Conservation (phyloP, 2,329 filamentous ascomycete species). For the Cryphonectria nitschkei region DNA sequence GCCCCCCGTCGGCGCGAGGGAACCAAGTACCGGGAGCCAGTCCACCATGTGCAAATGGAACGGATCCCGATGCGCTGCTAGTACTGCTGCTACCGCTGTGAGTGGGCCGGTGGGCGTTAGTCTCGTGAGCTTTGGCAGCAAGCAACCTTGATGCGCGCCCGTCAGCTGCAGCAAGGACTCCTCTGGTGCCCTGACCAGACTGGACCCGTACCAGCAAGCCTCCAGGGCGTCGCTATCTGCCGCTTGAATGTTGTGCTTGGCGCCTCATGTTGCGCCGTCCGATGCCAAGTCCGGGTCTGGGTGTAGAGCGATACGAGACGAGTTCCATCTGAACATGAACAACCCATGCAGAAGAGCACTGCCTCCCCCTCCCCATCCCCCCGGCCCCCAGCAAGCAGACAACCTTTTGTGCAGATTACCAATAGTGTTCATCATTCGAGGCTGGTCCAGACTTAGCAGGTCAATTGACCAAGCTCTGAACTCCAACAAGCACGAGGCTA, state of each 20-base stretch:
- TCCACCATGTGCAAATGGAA: background rate
- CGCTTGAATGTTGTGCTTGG: constrained; percentile 1
- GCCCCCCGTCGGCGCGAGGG: too few species aligned
- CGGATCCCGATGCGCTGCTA: too few species aligned
- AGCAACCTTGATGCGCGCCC: background rate
- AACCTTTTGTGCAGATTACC: background rate
- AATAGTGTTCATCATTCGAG: background rate
- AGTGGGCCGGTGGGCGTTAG: too few species aligned
- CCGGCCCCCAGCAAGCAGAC: background rate
- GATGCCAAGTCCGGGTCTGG: background rate
- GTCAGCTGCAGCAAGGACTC: too few species aligned
- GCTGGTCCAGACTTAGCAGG: background rate
- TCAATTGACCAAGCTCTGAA: background rate
- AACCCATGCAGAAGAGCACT: background rate
- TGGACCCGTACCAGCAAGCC: background rate
- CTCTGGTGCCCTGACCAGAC: background rate
- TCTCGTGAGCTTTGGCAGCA: background rate
- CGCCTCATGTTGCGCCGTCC: background rate
- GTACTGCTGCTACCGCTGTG: background rate
- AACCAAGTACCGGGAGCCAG: background rate
- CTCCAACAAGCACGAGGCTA: background rate
- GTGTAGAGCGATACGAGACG: background rate
- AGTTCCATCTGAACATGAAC: background rate
- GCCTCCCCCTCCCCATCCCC: background rate
- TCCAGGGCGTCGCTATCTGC: background rate